Percentiles rank a stretch among this genome's conserved stretches.
These are phyloP conservation scores for Ulota crispa DNA, from an alignment of 225 moss, liverwort and hornwort genomes.

Conservation along the genomic window DNA sequence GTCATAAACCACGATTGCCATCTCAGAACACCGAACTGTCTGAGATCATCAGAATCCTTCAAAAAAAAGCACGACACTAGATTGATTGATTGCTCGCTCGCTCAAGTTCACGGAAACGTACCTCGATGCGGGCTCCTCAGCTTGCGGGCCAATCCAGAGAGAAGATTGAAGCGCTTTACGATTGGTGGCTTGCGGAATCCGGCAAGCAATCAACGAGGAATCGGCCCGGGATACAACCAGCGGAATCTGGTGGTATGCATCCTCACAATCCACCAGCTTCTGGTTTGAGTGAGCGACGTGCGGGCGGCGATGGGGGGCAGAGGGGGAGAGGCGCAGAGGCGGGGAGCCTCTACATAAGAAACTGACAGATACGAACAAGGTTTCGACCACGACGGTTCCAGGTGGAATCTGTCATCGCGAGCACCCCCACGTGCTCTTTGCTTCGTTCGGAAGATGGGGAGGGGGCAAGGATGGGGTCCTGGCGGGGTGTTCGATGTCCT, in stretches of 20 bases:
- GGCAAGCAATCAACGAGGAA: not conserved
- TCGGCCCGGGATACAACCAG: not conserved
- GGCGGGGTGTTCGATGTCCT: too few relatives aligned
- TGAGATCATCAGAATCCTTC: not conserved
- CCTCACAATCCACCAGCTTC: not conserved
- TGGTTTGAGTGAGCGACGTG: not conserved
- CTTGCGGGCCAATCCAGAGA: not conserved
- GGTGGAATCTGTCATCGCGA: not conserved
- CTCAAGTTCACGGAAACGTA: not conserved
- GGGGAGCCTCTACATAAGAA: not conserved
- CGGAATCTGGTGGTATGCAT: not conserved
- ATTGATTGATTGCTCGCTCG: not conserved
- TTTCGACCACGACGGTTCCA: not conserved
- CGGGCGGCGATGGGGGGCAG: not conserved
- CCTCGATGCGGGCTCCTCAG: not conserved
- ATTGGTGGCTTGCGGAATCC: not conserved
- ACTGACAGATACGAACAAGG: not conserved
- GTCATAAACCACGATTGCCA: not conserved
- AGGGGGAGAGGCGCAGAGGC: not conserved
- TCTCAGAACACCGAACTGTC: not conserved
- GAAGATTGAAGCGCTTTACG: not conserved
- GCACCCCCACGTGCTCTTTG: not conserved
- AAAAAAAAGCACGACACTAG: not conserved
- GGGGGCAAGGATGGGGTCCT: too few relatives aligned
- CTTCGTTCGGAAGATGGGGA: not conserved